Evolutionary conservation across 148 eudicot species (phyloP), one percentile per base, ranked within the genome.

Genomic region (Chenopodium quinoa): DNA sequence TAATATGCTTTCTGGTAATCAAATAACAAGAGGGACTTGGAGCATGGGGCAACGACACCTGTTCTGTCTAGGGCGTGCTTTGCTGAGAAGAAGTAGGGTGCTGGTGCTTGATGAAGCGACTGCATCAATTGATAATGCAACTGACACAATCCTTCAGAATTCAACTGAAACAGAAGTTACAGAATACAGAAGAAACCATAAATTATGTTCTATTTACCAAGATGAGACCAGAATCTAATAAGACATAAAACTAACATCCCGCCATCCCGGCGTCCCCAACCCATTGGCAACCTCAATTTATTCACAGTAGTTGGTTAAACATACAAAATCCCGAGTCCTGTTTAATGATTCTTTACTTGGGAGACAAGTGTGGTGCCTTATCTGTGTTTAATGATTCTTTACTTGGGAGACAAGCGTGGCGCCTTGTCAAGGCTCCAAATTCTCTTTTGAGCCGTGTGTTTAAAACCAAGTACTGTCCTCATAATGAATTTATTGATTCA

Each of bases 1-100:
- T 27, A 27, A 27, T 27, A 27, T 27, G 27, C 27, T 27, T 27
- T 27, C 27, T 27, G 27, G 27, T 27, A 27, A 27, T 27, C 27
- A 27, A 27, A 27, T 27, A 27, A 27, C 27, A 27, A 27, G 27
- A 27, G 27, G 27, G 27, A 27, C 27, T 62, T 92, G 98, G 98
- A 94, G 98, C 88, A 90, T 94, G 98, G 98, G 98, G 63, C 98
- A 94, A 79, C 80, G 94, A 20, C 98, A 94, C 40, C 50, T 94
- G 75, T 94, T 94, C 54, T 94, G 96, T 73, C 83, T 91, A 82
- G 98, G 98, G 0, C 93, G 94, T 17, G 96, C 96, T 62, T 79
- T 94, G 71, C 68, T 92, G 83, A 92, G 98, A 80, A 85, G 90
- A 80, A 91, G 96, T 88, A 91, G 89, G 81, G 81, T 92, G 19